Evolutionary conservation across 192 early-diverging fungal species (phyloP).

Genomic region (Coemansia pectinata): DNA sequence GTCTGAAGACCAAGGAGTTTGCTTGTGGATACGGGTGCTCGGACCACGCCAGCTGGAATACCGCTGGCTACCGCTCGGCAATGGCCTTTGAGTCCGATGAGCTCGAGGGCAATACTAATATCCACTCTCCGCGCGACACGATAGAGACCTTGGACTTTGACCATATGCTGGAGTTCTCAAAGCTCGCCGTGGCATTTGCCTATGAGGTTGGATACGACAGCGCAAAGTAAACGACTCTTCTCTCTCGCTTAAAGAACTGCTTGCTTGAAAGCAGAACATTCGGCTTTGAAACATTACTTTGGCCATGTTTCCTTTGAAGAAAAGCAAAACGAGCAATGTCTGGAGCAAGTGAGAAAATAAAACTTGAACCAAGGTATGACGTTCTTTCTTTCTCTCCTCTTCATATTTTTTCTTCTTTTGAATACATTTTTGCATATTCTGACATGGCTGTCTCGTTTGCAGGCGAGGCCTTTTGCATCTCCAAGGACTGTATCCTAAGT

Average conservation of each 20-base stretch:
- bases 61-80: slow-evolving; percentile 82
- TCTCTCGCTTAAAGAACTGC: background rate
- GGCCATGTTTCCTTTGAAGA: background rate
- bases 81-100: slow-evolving; percentile 80
- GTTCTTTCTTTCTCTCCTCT: background rate
- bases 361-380: background rate
- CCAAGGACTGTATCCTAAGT: background rate
- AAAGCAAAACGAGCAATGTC: background rate
- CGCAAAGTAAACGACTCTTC: background rate
- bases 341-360: no score
- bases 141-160: slow-evolving; percentile 75
- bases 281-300: background rate
- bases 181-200: slow-evolving; percentile 81
- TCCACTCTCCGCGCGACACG: slow-evolving; percentile 82
- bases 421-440: background rate
- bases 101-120: slow-evolving; percentile 72
- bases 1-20: slow-evolving; percentile 67
- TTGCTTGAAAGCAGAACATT: background rate
- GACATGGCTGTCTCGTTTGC: background rate
- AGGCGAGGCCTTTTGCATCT: background rate
- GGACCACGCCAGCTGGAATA: slow-evolving; percentile 92
- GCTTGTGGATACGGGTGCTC: slow-evolving; percentile 88
- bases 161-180: slow-evolving; percentile 89
- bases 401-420: background rate
- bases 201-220: slow-evolving; percentile 67